These are phyloP conservation scores for Colletotrichum caudatum DNA, from an alignment of 2,329 filamentous ascomycete genomes.

Conservation along the genomic window DNA sequence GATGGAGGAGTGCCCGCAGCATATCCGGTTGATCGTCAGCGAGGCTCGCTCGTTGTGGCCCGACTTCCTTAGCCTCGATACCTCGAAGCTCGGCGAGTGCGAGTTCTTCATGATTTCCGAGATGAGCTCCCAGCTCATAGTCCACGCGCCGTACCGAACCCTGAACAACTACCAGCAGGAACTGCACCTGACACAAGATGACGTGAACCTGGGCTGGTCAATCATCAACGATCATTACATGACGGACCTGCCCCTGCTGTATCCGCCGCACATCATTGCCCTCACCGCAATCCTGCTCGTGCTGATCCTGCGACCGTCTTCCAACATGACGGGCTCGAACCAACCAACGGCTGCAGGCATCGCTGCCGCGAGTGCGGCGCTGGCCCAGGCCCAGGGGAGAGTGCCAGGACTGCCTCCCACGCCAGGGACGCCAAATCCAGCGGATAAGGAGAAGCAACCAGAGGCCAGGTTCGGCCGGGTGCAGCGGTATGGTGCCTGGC, in stretches of 20 bases:
- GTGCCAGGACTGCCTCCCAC: conserved; percentile 35
- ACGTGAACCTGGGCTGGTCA: conserved; percentile 80
- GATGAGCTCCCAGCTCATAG: conserved; percentile 88
- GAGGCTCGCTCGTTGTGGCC: conserved; percentile 90
- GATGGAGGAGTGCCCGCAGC: conserved; percentile 97
- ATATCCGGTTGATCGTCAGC: conserved; percentile 89
- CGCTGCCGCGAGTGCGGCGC: conserved; percentile 62
- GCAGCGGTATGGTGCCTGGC: conserved; percentile 76
- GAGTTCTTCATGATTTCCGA: conserved; percentile 94
- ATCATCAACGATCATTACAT: conserved; percentile 94
- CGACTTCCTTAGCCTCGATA: conserved; percentile 80
- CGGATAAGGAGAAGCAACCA: conserved; percentile 60
- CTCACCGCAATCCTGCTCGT: conserved; percentile 87
- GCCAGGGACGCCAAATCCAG: conserved; percentile 35
- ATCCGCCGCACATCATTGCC: conserved; percentile 89
- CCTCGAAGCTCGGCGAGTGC: conserved; percentile 89
- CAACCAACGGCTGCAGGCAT: conserved; percentile 54
- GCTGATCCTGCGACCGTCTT: conserved; percentile 80
- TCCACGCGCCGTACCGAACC: conserved; percentile 91
- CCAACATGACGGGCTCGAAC: conserved; percentile 48
- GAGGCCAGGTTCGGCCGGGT: conserved; percentile 74
- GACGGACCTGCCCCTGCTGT: conserved; percentile 88
- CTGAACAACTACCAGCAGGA: conserved; percentile 77
- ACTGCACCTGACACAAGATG: conserved; percentile 80
- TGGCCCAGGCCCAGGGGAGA: conserved; percentile 56